These are phyloP conservation scores for Exsudoporus floridanus DNA, from an alignment of 1,284 basidiomycete species.

Conservation along the genomic window DNA sequence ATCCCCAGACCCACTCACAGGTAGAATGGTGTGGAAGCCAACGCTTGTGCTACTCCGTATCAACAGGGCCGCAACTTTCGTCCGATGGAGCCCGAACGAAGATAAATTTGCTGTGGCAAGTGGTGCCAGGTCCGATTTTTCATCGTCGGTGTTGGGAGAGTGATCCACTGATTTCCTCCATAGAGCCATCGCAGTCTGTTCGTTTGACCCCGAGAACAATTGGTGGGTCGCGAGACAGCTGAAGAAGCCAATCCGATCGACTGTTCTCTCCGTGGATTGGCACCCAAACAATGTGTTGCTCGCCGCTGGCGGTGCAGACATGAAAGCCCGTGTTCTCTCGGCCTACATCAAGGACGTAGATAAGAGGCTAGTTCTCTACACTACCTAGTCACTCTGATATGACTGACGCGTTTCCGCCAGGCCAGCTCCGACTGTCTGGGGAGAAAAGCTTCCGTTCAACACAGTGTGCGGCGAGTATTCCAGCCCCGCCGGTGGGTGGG, in stretches of 20 bases:
- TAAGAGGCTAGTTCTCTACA: slow-evolving; percentile 57
- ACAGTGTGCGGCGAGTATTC: slow-evolving; percentile 94
- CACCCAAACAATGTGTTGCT: slow-evolving; percentile 97
- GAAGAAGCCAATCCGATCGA: slow-evolving; percentile 95
- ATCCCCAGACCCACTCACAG: slow-evolving; percentile 68
- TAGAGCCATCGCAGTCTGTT: slow-evolving; percentile 91
- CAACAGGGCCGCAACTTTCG: slow-evolving; percentile 94
- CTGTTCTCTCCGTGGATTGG: slow-evolving; percentile 94
- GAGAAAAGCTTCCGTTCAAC: slow-evolving; percentile 96
- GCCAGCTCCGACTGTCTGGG: slow-evolving; percentile 91
- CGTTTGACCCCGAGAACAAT: slow-evolving; percentile 94
- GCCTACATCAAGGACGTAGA: slow-evolving; percentile 99
- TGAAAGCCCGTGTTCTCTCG: slow-evolving; percentile 96
- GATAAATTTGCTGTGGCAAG: slow-evolving; percentile 99
- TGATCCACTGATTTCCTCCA: slow-evolving; percentile 4
- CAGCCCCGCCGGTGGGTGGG: slow-evolving; percentile 93
- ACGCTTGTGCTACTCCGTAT: slow-evolving; percentile 94
- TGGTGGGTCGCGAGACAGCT: slow-evolving; percentile 99
- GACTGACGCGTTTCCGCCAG: slow-evolving; percentile 41
- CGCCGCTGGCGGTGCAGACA: slow-evolving; percentile 92
- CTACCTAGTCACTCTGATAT: neutral
- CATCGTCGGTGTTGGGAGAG: neutral
- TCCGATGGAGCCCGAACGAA: slow-evolving; percentile 96
- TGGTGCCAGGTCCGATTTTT: slow-evolving; percentile 71
- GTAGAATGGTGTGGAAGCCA: slow-evolving; percentile 84